Base-by-base conservation (phyloP, 2,329 filamentous ascomycete species). In the Fusarium camptoceras region DNA sequence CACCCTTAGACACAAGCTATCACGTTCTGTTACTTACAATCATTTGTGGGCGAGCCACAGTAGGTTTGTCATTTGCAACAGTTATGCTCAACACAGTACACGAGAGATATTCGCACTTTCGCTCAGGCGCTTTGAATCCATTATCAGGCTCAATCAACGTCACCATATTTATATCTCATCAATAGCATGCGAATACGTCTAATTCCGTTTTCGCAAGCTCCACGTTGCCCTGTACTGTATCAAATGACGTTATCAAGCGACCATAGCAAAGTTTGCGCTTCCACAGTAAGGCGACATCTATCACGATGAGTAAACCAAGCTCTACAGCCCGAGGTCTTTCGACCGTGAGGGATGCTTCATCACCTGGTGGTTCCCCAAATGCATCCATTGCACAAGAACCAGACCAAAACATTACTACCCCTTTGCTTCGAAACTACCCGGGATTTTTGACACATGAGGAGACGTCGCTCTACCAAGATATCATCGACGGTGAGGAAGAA, bases 401-500 rank as follows among this genome's bases (percentile, higher is more conserved):
- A 2, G 28, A 39, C 16, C 16, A 46, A 8, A 49, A 61, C 20
- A 15, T 37, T 6, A 50, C 24, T 3, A 22, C 37, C 3, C 73
- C 73, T 5, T 55, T 75, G 8, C 62, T 75, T 18, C 2, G 25
- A 9, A 16, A 16, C 7, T 31, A 39, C 3, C 25, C 11, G 5
- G 4, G 25, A 11, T 10, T 10, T 11, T 44, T 11, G 6, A 2
- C 7, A 11, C 3, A 15, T 4, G 28, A 7, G 8, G 31, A n/a
- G 15, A 1, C 16, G 6, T n/a, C 39, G 11, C 12, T 12, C 9
- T 18, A 10, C 3, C 31, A 3, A 31, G 37, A 42, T 3, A 34
- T 9, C 3, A 15, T 41, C 27, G 37, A 65, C 15, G 15, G 25
- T 25, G 66, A 66, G 22, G 60, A 71, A 54, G 74, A 73, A 12